Evolutionary conservation across 2,329 filamentous ascomycete species (phyloP), one percentile per base, ranked within the genome.

Genomic region (Pseudogymnoascus sp.): DNA sequence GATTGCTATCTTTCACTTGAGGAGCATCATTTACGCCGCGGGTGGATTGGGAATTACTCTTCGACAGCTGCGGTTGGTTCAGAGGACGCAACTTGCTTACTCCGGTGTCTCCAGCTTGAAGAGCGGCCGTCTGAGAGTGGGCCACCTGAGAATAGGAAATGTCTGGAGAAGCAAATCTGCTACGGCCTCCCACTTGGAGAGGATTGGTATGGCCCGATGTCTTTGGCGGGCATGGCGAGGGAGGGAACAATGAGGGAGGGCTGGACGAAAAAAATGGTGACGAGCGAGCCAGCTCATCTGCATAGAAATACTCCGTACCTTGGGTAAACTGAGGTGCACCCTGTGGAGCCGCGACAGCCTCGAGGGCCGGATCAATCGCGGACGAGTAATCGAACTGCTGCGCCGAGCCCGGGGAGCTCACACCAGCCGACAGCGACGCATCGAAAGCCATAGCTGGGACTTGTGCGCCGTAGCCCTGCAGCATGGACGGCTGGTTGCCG

Each of bases 281-380:
- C 10, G 42, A 46, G 42, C 42, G 11, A 46, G 42, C 23, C 11
- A 46, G 42, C 21, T 46, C 42, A 46, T 46, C 42, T 25, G 11
- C 42, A 25, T 46, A 46, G 11, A 46, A 46, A 46, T 12, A 25
- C 5, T 23, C 42, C 42, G 12, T 46, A 46, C 53, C 53, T 59
- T 59, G 53, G 53, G 53, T 59, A 34, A 34, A 59, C 53, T 59
- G 53, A 7, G 63, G 66, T 21, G 18, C 21, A 8, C 42, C 42
- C 18, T 23, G 69, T 16, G 73, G 71, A 16, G 74, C 67, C n/a
- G 75, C 69, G 59, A 71, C 70, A 68, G 74, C 80, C 66, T 87
- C 84, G 66, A 90, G 78, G 16, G 86, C 82, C 67, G 88, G 87
- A 73, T 92, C 89, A 70, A 90, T 84, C 65, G 86, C 78, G 63